phyloP scores from a whole-genome alignment of 768 basidiomycete genomes.

The Cytidiella melzeri region DNA sequence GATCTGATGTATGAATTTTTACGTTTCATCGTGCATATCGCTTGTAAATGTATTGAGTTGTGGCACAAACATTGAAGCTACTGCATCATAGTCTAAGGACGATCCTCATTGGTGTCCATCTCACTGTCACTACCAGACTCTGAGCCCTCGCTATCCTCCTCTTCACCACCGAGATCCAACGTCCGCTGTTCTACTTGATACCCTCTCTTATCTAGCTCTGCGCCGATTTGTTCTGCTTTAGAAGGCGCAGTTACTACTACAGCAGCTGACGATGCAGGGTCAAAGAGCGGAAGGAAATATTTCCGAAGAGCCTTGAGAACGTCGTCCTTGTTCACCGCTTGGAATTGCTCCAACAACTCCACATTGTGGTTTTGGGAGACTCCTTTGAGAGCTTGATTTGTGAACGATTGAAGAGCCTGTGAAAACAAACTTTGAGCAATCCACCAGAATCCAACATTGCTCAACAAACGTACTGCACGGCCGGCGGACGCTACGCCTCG shows the following conservation, averaged over 20 bases:
- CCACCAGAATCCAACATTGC: background rate
- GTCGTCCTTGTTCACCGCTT: constrained; percentile 74
- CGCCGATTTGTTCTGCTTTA: constrained; percentile 66
- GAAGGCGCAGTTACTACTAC: constrained; percentile 80
- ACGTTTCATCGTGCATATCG: too few species aligned
- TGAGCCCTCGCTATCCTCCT: constrained; percentile 36
- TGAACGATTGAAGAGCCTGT: constrained; percentile 81
- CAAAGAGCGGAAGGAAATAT: constrained; percentile 84
- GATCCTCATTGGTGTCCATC: constrained; percentile 13
- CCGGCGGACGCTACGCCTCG: constrained; percentile 77
- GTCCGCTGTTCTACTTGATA: constrained; percentile 73
- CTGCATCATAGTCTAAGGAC: background rate
- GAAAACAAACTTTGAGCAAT: background rate
- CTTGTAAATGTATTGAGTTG: background rate
- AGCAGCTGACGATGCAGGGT: constrained; percentile 65
- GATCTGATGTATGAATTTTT: too few species aligned
- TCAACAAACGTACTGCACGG: constrained; percentile 61
- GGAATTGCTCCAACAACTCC: constrained; percentile 71
- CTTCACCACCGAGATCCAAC: constrained; percentile 53
- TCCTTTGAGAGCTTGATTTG: constrained; percentile 87
- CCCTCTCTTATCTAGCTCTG: constrained; percentile 58
- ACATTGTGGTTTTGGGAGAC: constrained; percentile 70
- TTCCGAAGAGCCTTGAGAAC: constrained; percentile 61
- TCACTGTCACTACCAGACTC: constrained; percentile 28
- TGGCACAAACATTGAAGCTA: background rate